Percentiles rank a stretch among this genome's conserved stretches.
These are phyloP conservation scores for Trichocladium antarcticum DNA, from an alignment of 495 filamentous ascomycete genomes.

Conservation along the genomic window DNA sequence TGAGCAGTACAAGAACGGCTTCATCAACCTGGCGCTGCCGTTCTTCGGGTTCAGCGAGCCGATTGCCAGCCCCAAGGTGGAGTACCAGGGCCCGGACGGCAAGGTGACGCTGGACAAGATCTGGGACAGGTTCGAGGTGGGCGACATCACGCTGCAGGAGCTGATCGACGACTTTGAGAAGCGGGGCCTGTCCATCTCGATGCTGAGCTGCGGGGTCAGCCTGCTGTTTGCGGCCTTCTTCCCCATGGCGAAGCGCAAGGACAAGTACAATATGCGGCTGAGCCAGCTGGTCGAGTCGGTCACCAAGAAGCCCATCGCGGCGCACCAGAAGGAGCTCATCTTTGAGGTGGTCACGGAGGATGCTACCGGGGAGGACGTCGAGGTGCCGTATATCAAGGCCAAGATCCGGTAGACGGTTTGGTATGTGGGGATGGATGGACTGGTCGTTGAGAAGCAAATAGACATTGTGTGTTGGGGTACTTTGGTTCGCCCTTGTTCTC, in stretches of 20 bases:
- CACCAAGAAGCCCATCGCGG: constrained; percentile 82
- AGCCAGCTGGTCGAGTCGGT: constrained; percentile 81
- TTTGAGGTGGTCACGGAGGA: constrained; percentile 95
- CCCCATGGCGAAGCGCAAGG: constrained; percentile 76
- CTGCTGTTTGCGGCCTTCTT: constrained; percentile 96
- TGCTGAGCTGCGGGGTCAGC: constrained; percentile 94
- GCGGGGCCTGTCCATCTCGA: constrained; percentile 71
- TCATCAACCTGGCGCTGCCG: constrained; percentile 90
- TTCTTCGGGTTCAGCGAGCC: constrained; percentile 99
- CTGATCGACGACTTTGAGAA: constrained; percentile 70
- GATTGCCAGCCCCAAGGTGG: constrained; percentile 82
- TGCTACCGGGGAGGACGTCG: constrained; percentile 81
- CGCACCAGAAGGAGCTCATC: constrained; percentile 88
- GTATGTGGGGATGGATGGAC: neutral
- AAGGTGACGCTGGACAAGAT: constrained; percentile 87
- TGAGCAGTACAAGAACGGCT: constrained; percentile 98
- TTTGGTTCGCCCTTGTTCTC: too few relatives aligned
- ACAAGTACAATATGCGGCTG: constrained; percentile 47
- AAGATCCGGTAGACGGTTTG: constrained; percentile 37
- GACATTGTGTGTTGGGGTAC: neutral
- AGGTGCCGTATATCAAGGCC: constrained; percentile 94
- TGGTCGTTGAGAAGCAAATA: neutral
- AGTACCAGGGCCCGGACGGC: constrained; percentile 61
- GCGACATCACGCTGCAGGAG: constrained; percentile 71
- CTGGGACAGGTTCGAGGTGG: constrained; percentile 94